phyloP scores from a whole-genome alignment of 495 filamentous ascomycete species.

The Xylaria palmicola region DNA sequence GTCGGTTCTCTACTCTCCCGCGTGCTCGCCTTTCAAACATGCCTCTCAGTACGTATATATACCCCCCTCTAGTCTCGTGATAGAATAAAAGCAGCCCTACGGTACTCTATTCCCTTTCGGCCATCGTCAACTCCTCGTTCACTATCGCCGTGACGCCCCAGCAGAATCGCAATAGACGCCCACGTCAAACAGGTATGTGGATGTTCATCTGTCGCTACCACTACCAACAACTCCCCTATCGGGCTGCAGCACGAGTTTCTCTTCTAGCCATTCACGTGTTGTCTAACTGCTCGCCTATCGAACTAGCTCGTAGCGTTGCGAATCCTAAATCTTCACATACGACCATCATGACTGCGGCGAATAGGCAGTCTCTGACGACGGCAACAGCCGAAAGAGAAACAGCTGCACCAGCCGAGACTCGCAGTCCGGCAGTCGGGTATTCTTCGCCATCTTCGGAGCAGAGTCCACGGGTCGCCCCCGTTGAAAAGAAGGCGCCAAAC shows the following conservation, averaged over 20 bases:
- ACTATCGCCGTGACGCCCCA: not conserved
- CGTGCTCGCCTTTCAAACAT: not conserved
- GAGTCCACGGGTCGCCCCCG: too few relatives aligned
- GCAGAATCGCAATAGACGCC: not conserved
- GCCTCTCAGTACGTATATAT: not conserved
- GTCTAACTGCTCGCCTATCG: not conserved
- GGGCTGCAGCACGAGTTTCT: too few relatives aligned
- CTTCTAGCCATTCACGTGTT: too few relatives aligned
- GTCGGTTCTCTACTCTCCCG: not conserved
- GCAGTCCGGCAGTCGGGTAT: too few relatives aligned
- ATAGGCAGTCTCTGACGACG: too few relatives aligned
- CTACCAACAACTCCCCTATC: not conserved
- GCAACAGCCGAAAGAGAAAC: too few relatives aligned
- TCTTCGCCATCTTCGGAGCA: too few relatives aligned
- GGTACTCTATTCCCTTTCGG: not conserved
- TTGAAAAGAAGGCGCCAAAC: too few relatives aligned
- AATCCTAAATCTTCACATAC: not conserved
- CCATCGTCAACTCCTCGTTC: not conserved
- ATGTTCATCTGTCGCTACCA: not conserved
- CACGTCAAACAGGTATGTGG: not conserved
- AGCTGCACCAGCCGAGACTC: too few relatives aligned
- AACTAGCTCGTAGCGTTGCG: not conserved
- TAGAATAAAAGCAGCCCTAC: not conserved
- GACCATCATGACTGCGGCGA: not conserved
- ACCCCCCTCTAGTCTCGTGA: not conserved